A percentile compares a stretch with the other conserved stretches of the same genome.
These are phyloP conservation scores for Lactifluus rugatus DNA, from an alignment of 768 basidiomycete genomes.

Conservation along the genomic window DNA sequence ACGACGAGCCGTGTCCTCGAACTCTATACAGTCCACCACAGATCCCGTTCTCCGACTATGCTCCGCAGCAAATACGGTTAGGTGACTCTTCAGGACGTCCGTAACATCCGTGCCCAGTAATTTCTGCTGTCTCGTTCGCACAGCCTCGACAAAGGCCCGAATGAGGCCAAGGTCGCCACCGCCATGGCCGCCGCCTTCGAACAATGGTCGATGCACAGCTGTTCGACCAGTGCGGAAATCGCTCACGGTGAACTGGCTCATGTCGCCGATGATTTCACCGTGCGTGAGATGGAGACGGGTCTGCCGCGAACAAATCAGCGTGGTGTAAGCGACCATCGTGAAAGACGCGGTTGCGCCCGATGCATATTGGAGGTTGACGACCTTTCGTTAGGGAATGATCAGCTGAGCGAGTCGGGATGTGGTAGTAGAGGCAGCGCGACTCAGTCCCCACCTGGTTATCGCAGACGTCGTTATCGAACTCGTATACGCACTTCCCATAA, in stretches of 20 bases:
- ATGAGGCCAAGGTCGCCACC: conserved; percentile 77
- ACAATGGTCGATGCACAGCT: conserved; percentile 38
- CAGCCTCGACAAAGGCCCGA: conserved; percentile 67
- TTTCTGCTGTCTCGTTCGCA: conserved; percentile 51
- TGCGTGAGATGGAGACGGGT: conserved; percentile 77
- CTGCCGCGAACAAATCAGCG: conserved; percentile 73
- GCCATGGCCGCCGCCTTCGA: conserved; percentile 67
- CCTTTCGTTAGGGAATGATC: conserved; percentile 29
- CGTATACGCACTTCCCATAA: conserved; percentile 81
- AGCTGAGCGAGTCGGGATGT: neutral
- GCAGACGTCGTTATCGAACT: conserved; percentile 76
- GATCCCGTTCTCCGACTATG: conserved; percentile 56
- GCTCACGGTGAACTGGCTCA: conserved; percentile 62
- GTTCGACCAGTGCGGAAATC: conserved; percentile 55
- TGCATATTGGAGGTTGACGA: conserved; percentile 82
- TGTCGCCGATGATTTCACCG: conserved; percentile 85
- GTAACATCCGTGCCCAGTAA: conserved; percentile 54
- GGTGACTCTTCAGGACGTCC: conserved; percentile 67
- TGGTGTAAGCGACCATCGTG: conserved; percentile 82
- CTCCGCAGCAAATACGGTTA: conserved; percentile 86
- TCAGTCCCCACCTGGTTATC: conserved; percentile 56
- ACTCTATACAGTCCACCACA: conserved; percentile 61
- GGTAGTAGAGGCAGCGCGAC: neutral
- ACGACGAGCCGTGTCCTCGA: conserved; percentile 44
- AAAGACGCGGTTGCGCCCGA: conserved; percentile 75